Conservation (phyloP, 148 eudicot species). For the Fagopyrum homotropicum region DNA sequence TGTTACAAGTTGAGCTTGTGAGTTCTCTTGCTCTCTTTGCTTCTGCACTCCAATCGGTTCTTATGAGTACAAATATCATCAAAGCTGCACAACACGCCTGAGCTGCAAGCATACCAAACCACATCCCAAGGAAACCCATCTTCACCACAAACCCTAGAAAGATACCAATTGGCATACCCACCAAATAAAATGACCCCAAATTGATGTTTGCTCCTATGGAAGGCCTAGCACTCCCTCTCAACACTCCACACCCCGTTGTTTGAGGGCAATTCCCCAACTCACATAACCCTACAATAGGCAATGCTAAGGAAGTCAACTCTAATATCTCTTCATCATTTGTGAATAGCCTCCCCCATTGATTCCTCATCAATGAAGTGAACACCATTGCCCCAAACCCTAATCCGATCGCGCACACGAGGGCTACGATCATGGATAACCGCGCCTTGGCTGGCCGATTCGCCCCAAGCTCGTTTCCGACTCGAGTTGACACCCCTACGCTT, state of each 20-base stretch:
- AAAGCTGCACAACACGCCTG: conserved; percentile 64
- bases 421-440: conserved; percentile 49
- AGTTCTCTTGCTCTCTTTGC: conserved; percentile 56
- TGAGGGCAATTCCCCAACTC: conserved; percentile 96
- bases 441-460: conserved; percentile 58
- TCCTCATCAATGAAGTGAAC: conserved; percentile 54
- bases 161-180: conserved; percentile 80
- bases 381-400: conserved; percentile 52
- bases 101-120: conserved; percentile 86
- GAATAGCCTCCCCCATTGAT: conserved; percentile 66
- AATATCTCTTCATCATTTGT: conserved; percentile 53
- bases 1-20: conserved; percentile 15
- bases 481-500: conserved; percentile 72
- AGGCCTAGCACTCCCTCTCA: conserved; percentile 86
- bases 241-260: conserved; percentile 80
- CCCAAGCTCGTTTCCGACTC: conserved; percentile 82
- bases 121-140: conserved; percentile 68
- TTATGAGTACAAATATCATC: conserved; percentile 51
- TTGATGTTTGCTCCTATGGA: conserved; percentile 76
- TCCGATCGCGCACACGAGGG: conserved; percentile 33
- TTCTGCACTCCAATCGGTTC: conserved; percentile 66
- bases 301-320: conserved; percentile 50
- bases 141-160: conserved; percentile 57
- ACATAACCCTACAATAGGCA: conserved; percentile 76
- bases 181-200: conserved; percentile 77